A percentile compares a stretch with the other conserved stretches of the same genome.
phyloP scores from a whole-genome alignment of 345 rosid genomes.

The Zanthoxylum bungeanum region DNA sequence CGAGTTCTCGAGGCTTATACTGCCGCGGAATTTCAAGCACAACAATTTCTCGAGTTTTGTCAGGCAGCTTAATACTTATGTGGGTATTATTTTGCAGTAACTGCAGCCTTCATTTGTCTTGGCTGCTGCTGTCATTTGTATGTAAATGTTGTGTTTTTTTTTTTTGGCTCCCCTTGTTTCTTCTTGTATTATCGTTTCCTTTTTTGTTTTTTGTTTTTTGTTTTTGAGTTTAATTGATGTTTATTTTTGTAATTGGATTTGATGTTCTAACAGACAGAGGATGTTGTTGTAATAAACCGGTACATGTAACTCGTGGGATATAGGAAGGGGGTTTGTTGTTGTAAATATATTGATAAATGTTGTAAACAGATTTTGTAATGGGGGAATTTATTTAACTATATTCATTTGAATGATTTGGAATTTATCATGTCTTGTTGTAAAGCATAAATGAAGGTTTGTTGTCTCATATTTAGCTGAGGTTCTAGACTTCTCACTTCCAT shows the following conservation, averaged over 20 bases:
- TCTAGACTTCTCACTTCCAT: constrained; percentile 18
- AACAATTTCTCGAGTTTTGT: constrained; percentile 96
- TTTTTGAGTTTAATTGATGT: constrained; percentile 11
- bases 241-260: constrained; percentile 5
- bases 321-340: too few relatives aligned
- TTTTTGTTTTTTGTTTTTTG: too few relatives aligned
- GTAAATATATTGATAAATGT: too few relatives aligned
- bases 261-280: constrained; percentile 8
- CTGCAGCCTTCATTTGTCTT: constrained; percentile 21
- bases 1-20: constrained; percentile 70
- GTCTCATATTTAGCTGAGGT: constrained; percentile 15
- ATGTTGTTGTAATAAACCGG: neutral
- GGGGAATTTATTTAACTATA: neutral
- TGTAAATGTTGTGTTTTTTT: constrained; percentile 13
- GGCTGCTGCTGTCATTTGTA: constrained; percentile 32
- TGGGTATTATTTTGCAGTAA: constrained; percentile 50
- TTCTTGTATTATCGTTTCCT: too few relatives aligned
- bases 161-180: too few relatives aligned
- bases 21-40: constrained; percentile 93
- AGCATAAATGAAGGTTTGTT: constrained; percentile 13
- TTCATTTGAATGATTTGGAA: neutral
- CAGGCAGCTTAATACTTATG: constrained; percentile 96
- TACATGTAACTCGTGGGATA: neutral
- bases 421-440: neutral
- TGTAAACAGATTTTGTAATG: constrained; percentile 13